Base-by-base conservation (phyloP, 345 rosid genomes). In the Angophora floribunda region DNA sequence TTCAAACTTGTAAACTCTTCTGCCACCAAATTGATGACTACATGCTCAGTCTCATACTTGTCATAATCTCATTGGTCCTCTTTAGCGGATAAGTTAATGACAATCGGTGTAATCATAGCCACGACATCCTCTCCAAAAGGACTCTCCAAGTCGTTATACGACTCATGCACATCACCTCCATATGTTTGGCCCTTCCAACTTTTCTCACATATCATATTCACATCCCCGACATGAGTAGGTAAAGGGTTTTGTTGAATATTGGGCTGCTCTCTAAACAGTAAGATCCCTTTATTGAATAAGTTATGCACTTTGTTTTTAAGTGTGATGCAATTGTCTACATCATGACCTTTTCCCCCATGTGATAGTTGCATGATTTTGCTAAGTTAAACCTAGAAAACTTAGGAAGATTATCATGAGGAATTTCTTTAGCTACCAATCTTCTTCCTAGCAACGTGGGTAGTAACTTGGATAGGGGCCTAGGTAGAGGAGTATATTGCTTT, bases 371-470 rank as follows among this genome's bases (percentile, higher is more conserved):
- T 8, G n/a, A 57, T 28, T 55, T 53, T 55, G 59, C 7, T 8
- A 55, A 22, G 24, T 55, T 10, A 4, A 55, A 55, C 2, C 59
- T 7, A 8, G 5, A 4, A 10, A 55, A 55, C 22, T 24, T 57
- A 24, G 1, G 63, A 24, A 28, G 63, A 26, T 57, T 57, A 28
- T 57, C 28, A 21, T 6, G n/a, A 24, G 63, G 13, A 22, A 57
- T 57, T 28, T 22, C n/a, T 6, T 57, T 57, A 9, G 63, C n/a
- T 9, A 57, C 63, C 6, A 57, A 21, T 12, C 6, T 9, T 24
- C 26, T 57, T 0, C 8, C 3, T 0, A 57, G 13, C 1, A 24
- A 21, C 22, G 4, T 57, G 28, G n/a, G 28, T 1, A 57, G 22
- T 4, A 22, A 6, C 11, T 57, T 57, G 10, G 28, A 57, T 26